Percentiles rank a stretch among this genome's conserved stretches.
Conservation (phyloP, 2,329 filamentous ascomycete genomes). For the Myriosclerotinia scirpicola region DNA sequence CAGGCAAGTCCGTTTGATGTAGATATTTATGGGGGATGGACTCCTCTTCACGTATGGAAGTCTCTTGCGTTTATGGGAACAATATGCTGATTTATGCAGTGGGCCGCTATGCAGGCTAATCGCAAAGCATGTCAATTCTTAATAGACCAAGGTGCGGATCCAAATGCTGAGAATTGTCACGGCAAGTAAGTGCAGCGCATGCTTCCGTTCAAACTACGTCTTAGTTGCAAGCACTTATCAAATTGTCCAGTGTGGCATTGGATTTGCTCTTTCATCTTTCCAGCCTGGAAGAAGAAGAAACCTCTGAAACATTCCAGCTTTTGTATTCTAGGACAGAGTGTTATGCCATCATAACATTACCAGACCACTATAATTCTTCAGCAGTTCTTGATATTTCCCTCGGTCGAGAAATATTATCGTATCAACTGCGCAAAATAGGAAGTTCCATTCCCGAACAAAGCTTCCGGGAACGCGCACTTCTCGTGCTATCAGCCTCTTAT, state of each 20-base stretch:
- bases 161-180: accelerated
- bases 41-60: neutral
- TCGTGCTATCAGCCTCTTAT: neutral
- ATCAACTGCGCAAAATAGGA: neutral
- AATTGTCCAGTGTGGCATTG: neutral
- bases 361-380: too few relatives aligned
- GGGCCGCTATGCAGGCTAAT: accelerated
- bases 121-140: neutral
- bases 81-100: accelerated
- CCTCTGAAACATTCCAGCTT: too few relatives aligned
- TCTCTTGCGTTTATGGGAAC: neutral
- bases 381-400: too few relatives aligned
- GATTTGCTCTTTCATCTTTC: too few relatives aligned
- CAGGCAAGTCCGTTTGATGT: neutral
- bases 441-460: neutral
- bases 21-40: accelerated
- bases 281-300: too few relatives aligned
- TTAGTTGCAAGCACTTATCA: neutral
- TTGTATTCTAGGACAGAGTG: too few relatives aligned
- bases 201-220: neutral
- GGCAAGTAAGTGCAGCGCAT: accelerated
- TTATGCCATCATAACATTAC: too few relatives aligned
- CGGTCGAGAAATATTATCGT: neutral
- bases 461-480: neutral
- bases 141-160: neutral